phyloP scores from a whole-genome alignment of 352 stramenopile species.

The Phytophthora uliginosa region DNA sequence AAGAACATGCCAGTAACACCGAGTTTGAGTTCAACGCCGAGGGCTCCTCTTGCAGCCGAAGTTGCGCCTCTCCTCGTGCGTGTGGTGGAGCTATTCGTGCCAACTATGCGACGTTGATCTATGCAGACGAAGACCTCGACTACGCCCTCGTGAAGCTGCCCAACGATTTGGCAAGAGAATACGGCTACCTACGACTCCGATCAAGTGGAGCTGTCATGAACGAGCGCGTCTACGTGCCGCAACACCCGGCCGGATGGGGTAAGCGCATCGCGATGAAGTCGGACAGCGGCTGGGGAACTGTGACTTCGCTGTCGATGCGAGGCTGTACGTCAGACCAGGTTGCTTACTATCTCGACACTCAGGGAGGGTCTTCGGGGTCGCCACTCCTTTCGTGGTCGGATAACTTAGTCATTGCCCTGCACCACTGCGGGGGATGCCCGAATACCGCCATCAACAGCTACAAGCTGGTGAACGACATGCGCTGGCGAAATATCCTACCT shows the following conservation, averaged over 20 bases:
- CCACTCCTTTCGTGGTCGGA: conserved; percentile 67
- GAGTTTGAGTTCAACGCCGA: conserved; percentile 77
- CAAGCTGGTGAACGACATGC: conserved; percentile 65
- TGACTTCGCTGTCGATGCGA: conserved; percentile 51
- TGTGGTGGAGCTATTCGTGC: conserved; percentile 51
- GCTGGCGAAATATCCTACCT: conserved; percentile 47
- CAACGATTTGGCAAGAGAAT: conserved; percentile 46
- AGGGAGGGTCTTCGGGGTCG: conserved; percentile 77
- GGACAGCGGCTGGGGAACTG: conserved; percentile 42
- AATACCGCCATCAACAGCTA: conserved; percentile 80
- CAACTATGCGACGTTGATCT: conserved; percentile 46
- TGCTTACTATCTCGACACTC: conserved; percentile 77
- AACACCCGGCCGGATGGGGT: conserved; percentile 73
- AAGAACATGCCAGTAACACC: conserved; percentile 54
- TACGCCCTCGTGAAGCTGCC: conserved; percentile 78
- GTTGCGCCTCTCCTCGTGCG: conserved; percentile 42
- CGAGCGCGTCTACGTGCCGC: conserved; percentile 68
- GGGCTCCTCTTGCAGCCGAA: conserved; percentile 37
- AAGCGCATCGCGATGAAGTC: conserved; percentile 75
- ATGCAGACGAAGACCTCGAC: conserved; percentile 48
- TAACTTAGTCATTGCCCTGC: conserved; percentile 73
- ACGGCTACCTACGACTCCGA: conserved; percentile 69
- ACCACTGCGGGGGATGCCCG: conserved; percentile 81
- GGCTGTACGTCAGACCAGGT: conserved; percentile 67
- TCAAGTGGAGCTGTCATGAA: conserved; percentile 41